These are phyloP conservation scores for Lycium ferocissimum DNA, from an alignment of 257 asterid species.

Conservation along the genomic window DNA sequence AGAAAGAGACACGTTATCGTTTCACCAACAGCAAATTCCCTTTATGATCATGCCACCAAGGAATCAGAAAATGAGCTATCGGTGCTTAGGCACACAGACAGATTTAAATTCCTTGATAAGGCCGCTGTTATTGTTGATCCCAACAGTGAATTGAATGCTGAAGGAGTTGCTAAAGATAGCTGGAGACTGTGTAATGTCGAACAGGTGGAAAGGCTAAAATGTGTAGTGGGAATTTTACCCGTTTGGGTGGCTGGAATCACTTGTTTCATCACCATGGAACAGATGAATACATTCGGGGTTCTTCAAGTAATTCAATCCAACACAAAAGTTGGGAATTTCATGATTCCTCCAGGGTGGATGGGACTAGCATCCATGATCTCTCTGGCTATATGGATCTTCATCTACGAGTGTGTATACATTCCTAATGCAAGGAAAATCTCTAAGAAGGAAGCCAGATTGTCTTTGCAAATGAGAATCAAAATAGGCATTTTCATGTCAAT, in stretches of 20 bases:
- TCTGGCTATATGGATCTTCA: constrained; percentile 68
- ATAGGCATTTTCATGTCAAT: constrained; percentile 64
- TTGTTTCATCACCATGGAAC: constrained; percentile 77
- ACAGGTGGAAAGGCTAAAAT: constrained; percentile 68
- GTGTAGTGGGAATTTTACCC: constrained; percentile 58
- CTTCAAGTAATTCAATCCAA: constrained; percentile 76
- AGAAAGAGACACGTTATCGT: constrained; percentile 47
- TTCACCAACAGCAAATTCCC: constrained; percentile 13
- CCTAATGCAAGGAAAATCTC: constrained; percentile 43
- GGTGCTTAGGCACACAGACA: background rate
- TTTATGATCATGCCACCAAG: constrained; percentile 40
- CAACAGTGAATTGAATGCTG: constrained; percentile 47
- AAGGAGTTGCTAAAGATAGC: constrained; percentile 44
- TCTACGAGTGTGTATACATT: constrained; percentile 62
- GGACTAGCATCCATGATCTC: constrained; percentile 76
- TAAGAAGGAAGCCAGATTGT: constrained; percentile 50
- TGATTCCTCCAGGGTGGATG: constrained; percentile 87
- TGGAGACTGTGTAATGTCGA: constrained; percentile 75
- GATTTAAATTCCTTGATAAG: constrained; percentile 58
- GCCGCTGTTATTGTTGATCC: constrained; percentile 58
- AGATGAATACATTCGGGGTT: constrained; percentile 63
- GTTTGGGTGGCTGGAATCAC: constrained; percentile 75
- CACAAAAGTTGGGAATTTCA: constrained; percentile 54
- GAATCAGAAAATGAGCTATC: constrained; percentile 33
- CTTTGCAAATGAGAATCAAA: constrained; percentile 47